Percentiles rank a stretch among this genome's conserved stretches.
Evolutionary conservation across 768 basidiomycete species (phyloP).

Genomic region (Pisolithus sp.): DNA sequence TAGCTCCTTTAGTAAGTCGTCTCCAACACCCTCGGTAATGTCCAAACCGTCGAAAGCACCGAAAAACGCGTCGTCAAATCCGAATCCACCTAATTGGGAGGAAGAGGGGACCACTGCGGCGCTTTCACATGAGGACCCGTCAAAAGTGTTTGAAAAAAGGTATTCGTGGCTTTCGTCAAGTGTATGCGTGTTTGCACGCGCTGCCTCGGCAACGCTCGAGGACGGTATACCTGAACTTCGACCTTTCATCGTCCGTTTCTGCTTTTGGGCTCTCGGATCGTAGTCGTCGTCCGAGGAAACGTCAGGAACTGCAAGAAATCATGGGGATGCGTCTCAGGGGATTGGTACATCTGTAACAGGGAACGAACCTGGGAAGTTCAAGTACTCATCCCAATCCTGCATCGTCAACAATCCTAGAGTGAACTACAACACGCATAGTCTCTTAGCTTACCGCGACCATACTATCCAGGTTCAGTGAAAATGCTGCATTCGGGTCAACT

Average conservation of each 20-base stretch:
- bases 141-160: slow-evolving; percentile 60
- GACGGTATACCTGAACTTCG: slow-evolving; percentile 14
- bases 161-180: slow-evolving; percentile 68
- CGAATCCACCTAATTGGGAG: slow-evolving; percentile 47
- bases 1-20: slow-evolving; percentile 69
- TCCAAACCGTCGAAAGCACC: slow-evolving; percentile 49
- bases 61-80: slow-evolving; percentile 49
- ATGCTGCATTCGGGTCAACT: slow-evolving; percentile 43
- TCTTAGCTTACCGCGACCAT: slow-evolving; percentile 47
- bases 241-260: slow-evolving; percentile 21
- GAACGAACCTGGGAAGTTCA: slow-evolving; percentile 41
- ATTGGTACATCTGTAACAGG: neutral
- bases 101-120: slow-evolving; percentile 39
- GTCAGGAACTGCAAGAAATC: slow-evolving; percentile 6
- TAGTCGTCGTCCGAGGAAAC: slow-evolving; percentile 47
- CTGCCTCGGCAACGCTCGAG: slow-evolving; percentile 33
- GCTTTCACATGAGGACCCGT: slow-evolving; percentile 46
- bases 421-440: neutral
- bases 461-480: slow-evolving; percentile 58
- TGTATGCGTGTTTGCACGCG: slow-evolving; percentile 52
- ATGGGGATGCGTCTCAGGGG: slow-evolving; percentile 1
- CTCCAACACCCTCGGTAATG: slow-evolving; percentile 55
- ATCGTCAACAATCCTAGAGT: neutral
- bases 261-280: slow-evolving; percentile 31
- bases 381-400: slow-evolving; percentile 60